Percentiles rank a stretch among this genome's conserved stretches.
Conservation (phyloP, 305 asterid species). For the Nicotiana rustica region DNA sequence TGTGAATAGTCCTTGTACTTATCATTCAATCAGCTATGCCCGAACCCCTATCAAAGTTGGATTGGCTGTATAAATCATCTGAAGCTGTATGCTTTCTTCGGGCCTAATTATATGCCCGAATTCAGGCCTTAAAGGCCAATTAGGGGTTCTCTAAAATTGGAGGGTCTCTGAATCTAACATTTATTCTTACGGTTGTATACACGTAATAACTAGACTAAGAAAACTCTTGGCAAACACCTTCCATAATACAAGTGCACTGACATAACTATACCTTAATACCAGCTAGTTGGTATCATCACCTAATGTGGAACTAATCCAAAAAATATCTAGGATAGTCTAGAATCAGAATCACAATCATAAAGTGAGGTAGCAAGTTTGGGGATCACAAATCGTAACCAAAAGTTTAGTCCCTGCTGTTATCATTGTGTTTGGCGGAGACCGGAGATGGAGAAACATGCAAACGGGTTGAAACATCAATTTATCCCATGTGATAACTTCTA, state of each 20-base stretch:
- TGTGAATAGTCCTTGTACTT: neutral
- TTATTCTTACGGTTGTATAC: neutral
- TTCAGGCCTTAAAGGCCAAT: neutral
- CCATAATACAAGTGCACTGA: neutral
- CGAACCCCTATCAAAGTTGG: neutral
- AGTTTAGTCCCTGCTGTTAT: neutral
- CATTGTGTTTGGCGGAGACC: neutral
- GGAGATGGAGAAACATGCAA: neutral
- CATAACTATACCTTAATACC: neutral
- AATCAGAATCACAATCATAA: slow-evolving; percentile 14
- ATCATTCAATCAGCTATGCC: slow-evolving; percentile 8
- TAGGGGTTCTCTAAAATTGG: neutral
- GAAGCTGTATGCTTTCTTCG: slow-evolving; percentile 10
- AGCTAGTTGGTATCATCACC: neutral
- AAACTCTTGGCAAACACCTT: neutral
- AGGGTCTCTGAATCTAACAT: neutral
- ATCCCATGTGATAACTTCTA: neutral
- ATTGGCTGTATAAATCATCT: slow-evolving; percentile 8
- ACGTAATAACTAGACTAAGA: neutral
- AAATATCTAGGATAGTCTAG: neutral
- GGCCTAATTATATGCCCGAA: neutral
- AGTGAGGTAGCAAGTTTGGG: neutral
- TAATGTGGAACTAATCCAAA: neutral
- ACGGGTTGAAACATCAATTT: neutral
- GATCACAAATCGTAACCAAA: neutral